Evolutionary conservation across 352 stramenopile species (phyloP).

Genomic region (Globisporangium spiculum): DNA sequence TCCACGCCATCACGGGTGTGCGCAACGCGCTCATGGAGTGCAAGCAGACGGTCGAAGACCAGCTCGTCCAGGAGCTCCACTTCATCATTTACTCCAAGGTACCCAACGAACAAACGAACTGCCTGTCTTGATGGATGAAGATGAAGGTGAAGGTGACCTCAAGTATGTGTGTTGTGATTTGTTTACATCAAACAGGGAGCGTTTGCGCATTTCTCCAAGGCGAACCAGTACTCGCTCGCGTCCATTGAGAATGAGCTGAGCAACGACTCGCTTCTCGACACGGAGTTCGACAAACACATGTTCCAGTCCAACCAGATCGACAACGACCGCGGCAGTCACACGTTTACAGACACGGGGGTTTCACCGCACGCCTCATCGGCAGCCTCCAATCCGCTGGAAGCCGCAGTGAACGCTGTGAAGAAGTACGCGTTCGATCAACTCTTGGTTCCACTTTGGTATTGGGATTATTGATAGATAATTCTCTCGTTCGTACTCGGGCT

Average conservation of each 20-base stretch:
- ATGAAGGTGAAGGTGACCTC: not conserved
- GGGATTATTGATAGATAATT: not conserved
- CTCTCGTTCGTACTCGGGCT: not conserved
- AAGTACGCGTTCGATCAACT: constrained; percentile 35
- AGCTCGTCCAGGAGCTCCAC: constrained; percentile 70
- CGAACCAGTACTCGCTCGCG: constrained; percentile 68
- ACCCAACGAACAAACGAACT: not conserved
- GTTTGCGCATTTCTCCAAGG: constrained; percentile 58
- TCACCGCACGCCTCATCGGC: not conserved
- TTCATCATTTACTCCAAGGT: constrained; percentile 75
- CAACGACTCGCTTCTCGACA: constrained; percentile 55
- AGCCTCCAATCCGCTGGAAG: constrained; percentile 43
- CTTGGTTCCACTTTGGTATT: constrained; percentile 1
- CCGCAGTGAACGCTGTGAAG: constrained; percentile 60
- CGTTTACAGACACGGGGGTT: constrained; percentile 20
- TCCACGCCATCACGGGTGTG: constrained; percentile 72
- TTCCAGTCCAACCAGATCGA: constrained; percentile 29
- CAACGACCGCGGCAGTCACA: constrained; percentile 21
- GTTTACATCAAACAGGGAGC: constrained; percentile 23
- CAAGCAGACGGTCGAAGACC: constrained; percentile 81
- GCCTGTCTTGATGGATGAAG: not conserved
- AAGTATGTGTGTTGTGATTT: not conserved
- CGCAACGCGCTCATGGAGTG: constrained; percentile 82
- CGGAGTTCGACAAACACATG: constrained; percentile 60
- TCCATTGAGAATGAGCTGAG: constrained; percentile 72